Evolutionary conservation across 2,329 filamentous ascomycete genomes (phyloP).

Genomic region (Botryotinia calthae): DNA sequence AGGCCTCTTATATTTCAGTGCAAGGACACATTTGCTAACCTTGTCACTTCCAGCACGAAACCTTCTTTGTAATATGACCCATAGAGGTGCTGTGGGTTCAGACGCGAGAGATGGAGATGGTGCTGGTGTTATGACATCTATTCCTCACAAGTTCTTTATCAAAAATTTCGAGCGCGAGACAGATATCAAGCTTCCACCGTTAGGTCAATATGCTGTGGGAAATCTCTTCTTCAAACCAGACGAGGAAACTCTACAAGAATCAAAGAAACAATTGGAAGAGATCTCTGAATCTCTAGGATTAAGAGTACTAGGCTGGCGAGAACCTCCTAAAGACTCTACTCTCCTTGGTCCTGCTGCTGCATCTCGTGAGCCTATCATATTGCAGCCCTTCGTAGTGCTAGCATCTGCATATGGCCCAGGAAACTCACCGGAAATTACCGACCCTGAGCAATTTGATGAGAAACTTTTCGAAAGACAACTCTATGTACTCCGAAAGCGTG

Average conservation of each 20-base stretch:
- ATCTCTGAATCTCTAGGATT: slow-evolving; percentile 84
- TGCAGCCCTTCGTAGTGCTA: slow-evolving; percentile 93
- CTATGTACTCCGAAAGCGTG: slow-evolving; percentile 90
- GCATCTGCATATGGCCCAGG: slow-evolving; percentile 80
- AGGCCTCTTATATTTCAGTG: slow-evolving; percentile 30
- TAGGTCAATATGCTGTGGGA: slow-evolving; percentile 92
- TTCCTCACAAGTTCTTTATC: slow-evolving; percentile 96
- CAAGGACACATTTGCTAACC: slow-evolving; percentile 38
- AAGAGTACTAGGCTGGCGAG: slow-evolving; percentile 92
- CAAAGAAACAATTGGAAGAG: slow-evolving; percentile 89
- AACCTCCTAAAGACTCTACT: slow-evolving; percentile 89
- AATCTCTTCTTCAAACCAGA: slow-evolving; percentile 99
- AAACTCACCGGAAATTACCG: slow-evolving; percentile 72
- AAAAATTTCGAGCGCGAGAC: slow-evolving; percentile 97
- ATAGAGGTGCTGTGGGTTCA: slow-evolving; percentile 95
- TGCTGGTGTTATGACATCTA: slow-evolving; percentile 98
- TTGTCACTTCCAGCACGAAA: slow-evolving; percentile 64
- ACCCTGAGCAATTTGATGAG: slow-evolving; percentile 78
- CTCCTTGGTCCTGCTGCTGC: slow-evolving; percentile 89
- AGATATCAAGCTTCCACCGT: slow-evolving; percentile 78
- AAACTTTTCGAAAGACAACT: slow-evolving; percentile 87
- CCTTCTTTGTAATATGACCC: slow-evolving; percentile 99
- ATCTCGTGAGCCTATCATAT: slow-evolving; percentile 90
- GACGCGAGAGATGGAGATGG: slow-evolving; percentile 97
- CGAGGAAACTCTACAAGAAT: slow-evolving; percentile 82